These are phyloP conservation scores for Effrenium voratum DNA, from an alignment of 73 alveolate species.

Conservation along the genomic window DNA sequence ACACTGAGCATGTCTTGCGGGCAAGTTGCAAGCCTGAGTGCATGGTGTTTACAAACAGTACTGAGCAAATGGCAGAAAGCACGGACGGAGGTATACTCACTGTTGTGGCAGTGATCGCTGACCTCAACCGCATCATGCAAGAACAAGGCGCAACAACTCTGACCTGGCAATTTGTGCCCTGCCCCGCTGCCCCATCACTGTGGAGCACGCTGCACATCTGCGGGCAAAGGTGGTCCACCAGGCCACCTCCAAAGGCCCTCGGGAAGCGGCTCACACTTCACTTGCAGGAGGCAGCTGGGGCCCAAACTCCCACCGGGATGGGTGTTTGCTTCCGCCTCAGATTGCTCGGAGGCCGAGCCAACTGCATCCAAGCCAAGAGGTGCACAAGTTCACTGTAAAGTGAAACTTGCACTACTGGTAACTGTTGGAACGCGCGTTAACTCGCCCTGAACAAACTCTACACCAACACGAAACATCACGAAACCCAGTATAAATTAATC, in stretches of 20 bases:
- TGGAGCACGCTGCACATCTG: slow-evolving; percentile 22
- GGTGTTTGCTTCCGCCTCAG: too few species aligned
- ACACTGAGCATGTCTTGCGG: background rate
- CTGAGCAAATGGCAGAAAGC: background rate
- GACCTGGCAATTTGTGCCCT: background rate
- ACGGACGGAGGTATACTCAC: slow-evolving; percentile 42
- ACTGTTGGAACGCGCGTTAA: too few species aligned
- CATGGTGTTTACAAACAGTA: background rate
- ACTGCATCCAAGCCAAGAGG: too few species aligned
- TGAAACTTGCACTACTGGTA: too few species aligned
- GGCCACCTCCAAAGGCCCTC: slow-evolving; percentile 76
- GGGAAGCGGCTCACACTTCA: too few species aligned
- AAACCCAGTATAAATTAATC: too few species aligned
- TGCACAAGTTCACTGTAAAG: too few species aligned
- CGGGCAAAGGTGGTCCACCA: slow-evolving; percentile 47
- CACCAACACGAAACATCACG: too few species aligned
- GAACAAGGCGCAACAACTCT: background rate
- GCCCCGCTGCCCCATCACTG: background rate
- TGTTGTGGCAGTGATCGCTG: slow-evolving; percentile 33
- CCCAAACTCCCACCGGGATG: too few species aligned
- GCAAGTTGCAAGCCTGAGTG: background rate
- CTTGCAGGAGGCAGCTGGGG: too few species aligned
- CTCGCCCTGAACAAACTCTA: too few species aligned
- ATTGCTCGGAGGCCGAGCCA: too few species aligned
- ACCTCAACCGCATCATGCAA: background rate